Conservation (phyloP, 176 grass and related monocot genomes). For the Oryza longistaminata region DNA sequence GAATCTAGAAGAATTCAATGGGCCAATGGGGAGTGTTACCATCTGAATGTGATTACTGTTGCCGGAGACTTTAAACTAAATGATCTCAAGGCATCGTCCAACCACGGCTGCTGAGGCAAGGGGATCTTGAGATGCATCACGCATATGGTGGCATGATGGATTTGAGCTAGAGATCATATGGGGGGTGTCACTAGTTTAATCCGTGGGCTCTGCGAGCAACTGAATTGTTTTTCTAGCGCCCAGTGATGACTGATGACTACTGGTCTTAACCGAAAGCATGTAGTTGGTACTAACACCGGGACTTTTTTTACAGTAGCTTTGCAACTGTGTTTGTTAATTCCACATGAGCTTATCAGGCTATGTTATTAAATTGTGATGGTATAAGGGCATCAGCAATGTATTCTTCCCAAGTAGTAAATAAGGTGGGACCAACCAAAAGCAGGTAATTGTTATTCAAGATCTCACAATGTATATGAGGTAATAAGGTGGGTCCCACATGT, state of each 20-base stretch:
- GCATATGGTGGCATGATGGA: not conserved
- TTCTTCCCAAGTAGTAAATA: too few relatives aligned
- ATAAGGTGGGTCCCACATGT: too few relatives aligned
- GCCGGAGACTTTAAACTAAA: not conserved
- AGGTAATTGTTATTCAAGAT: too few relatives aligned
- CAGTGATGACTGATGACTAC: not conserved
- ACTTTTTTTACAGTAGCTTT: not conserved
- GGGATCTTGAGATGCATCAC: slow-evolving; percentile 5
- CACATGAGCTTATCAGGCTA: not conserved
- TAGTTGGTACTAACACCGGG: slow-evolving; percentile 1
- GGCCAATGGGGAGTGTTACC: slow-evolving; percentile 1
- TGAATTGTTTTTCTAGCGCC: not conserved
- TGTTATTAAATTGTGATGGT: slow-evolving; percentile 15
- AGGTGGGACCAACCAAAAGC: too few relatives aligned
- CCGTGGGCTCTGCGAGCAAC: not conserved
- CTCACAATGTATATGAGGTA: too few relatives aligned
- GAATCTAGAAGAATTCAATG: slow-evolving; percentile 26
- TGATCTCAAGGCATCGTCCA: not conserved
- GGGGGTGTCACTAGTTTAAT: not conserved
- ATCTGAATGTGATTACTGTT: not conserved
- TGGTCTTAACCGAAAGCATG: not conserved
- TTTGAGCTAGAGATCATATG: not conserved
- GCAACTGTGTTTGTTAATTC: not conserved
- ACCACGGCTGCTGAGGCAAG: not conserved
- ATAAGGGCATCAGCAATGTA: too few relatives aligned